Conservation (phyloP, 75 land plant genomes). For the Chamaecyparis obtusa region DNA sequence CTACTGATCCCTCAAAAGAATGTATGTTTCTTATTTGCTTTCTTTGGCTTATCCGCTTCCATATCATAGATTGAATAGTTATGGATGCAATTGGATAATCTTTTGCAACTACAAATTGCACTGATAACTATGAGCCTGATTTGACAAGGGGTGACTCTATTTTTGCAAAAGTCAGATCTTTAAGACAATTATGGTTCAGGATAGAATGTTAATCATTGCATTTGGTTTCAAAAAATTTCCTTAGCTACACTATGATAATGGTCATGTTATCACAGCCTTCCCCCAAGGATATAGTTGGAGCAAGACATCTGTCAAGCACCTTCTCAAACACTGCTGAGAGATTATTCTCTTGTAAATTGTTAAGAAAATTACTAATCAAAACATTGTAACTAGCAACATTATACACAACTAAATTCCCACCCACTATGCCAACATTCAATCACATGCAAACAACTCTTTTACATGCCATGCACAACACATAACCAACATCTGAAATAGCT, state of each 20-base stretch:
- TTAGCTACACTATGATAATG: slow-evolving; percentile 39
- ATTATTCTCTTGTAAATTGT: slow-evolving; percentile 21
- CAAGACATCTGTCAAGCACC: slow-evolving; percentile 35
- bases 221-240: neutral
- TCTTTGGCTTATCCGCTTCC: neutral
- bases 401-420: neutral
- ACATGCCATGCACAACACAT: neutral
- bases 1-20: neutral
- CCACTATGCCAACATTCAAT: neutral
- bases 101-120: neutral
- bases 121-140: neutral
- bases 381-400: neutral
- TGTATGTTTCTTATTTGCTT: neutral
- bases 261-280: slow-evolving; percentile 51
- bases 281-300: slow-evolving; percentile 24
- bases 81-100: neutral
- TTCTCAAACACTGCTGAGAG: slow-evolving; percentile 33
- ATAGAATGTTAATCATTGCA: neutral
- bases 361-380: neutral
- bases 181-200: neutral
- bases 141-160: neutral
- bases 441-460: neutral
- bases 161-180: neutral
- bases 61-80: too few species aligned
- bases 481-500: neutral